Evolutionary conservation across 352 stramenopile genomes (phyloP).

Genomic region (Globisporangium sylvaticum): DNA sequence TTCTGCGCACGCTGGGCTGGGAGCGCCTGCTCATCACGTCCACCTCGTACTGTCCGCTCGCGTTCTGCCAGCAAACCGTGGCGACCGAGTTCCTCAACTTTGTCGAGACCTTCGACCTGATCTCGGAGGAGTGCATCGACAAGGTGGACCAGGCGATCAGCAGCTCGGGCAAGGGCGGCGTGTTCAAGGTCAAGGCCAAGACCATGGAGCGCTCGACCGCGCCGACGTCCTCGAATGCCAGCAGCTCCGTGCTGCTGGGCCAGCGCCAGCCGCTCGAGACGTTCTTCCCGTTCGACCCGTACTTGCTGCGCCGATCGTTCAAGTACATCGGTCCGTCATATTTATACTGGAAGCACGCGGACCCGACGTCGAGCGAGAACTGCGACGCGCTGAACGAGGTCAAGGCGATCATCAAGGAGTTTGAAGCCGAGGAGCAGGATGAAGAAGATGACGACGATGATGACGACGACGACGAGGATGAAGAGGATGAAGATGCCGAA

Average conservation of each 20-base stretch:
- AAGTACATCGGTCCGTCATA: conserved; percentile 92
- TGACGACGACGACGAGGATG: conserved; percentile 40
- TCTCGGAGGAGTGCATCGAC: conserved; percentile 75
- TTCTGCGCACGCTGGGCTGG: conserved; percentile 79
- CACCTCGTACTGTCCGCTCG: conserved; percentile 58
- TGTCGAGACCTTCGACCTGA: conserved; percentile 69
- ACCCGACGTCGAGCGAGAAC: conserved; percentile 74
- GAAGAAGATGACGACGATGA: conserved; percentile 28
- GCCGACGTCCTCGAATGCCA: conserved; percentile 28
- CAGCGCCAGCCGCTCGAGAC: conserved; percentile 67
- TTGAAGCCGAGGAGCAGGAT: conserved; percentile 48
- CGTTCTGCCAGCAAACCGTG: conserved; percentile 77
- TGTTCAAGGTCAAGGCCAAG: conserved; percentile 34
- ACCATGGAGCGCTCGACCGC: conserved; percentile 67
- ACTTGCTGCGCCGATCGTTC: conserved; percentile 92
- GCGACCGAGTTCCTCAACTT: conserved; percentile 80
- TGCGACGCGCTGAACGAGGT: conserved; percentile 52
- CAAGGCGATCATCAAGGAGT: conserved; percentile 56
- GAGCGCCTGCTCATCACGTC: conserved; percentile 63
- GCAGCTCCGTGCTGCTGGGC: conserved; percentile 31
- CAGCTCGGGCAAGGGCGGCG: conserved; percentile 33
- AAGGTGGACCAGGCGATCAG: conserved; percentile 69
- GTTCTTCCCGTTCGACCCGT: conserved; percentile 98
- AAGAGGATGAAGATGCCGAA: conserved; percentile 26
- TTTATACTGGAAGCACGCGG: conserved; percentile 91